phyloP scores from a whole-genome alignment of 305 asterid genomes.

The Fraxinus nigra region DNA sequence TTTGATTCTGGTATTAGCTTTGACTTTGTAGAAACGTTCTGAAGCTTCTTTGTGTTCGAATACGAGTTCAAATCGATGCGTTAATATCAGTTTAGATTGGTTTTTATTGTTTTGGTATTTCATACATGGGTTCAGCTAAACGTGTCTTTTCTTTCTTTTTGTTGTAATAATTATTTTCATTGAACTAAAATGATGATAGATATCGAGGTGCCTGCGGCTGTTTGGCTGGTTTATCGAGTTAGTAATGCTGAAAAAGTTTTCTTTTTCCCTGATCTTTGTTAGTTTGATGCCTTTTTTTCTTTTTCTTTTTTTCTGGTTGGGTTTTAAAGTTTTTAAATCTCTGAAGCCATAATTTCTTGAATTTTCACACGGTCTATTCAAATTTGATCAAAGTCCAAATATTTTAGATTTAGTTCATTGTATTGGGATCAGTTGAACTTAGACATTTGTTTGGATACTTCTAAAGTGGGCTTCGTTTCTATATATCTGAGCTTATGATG shows the following conservation, averaged over 20 bases:
- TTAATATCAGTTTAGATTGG: background rate
- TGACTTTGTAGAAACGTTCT: background rate
- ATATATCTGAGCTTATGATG: background rate
- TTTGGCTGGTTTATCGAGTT: background rate
- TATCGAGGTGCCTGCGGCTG: background rate
- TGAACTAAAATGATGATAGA: background rate
- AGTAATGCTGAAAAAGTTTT: background rate
- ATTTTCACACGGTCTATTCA: background rate
- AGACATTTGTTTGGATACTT: background rate
- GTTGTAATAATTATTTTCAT: background rate
- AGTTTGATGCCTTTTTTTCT: background rate
- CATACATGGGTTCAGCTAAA: background rate
- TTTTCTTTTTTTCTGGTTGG: background rate
- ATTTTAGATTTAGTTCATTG: background rate
- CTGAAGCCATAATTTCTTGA: background rate
- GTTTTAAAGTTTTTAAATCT: background rate
- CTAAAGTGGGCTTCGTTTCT: background rate
- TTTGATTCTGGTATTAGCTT: background rate
- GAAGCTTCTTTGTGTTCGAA: background rate
- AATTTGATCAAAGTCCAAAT: background rate
- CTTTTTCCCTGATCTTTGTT: background rate
- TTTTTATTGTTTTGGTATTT: background rate
- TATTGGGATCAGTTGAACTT: background rate
- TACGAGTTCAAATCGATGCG: background rate
- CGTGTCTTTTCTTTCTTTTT: background rate